Base-by-base conservation (phyloP, 1,139 yeast genomes). In the Candida sp. region DNA sequence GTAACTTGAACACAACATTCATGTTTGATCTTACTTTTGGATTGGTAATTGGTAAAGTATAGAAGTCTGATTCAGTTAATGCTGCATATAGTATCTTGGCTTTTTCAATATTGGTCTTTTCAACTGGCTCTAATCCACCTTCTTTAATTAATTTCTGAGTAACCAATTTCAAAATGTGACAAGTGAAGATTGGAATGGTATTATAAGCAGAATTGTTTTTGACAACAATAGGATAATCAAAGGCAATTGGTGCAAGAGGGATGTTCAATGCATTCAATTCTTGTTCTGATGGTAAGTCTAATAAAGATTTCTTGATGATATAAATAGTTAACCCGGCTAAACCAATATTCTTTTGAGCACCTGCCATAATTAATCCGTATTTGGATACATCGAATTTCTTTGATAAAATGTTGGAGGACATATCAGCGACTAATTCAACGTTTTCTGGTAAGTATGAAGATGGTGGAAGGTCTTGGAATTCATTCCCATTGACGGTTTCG, bases 281-380 rank as follows among this genome's bases (percentile, higher is more conserved):
- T 1, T 70, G 85, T 48, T 83, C 89, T 5, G 80, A 56, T 2
- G 89, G 82, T 51, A 82, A 82, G 30, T 82, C 84, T 44, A 93
- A 69, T 43, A 93, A 75, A 4, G 82, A 61, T 63, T 91, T 91
- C 66, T 87, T 87, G 63, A 91, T 83, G 54, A 93, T 91, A 64
- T 90, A 91, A 50, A 93, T 77, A 15, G 98, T 86, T 53, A 93
- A 79, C 36, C 99, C 99, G 5, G 99, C 98, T 60, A 93, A 73
- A 44, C 99, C 99, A 58, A 93, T 89, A 63, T 93, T 93, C 69
- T 93, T 93, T 68, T 93, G 99, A 19, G 98, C 99, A 47, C 99
- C 99, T n/a, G 95, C 95, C 81, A 70, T 68, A 48, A 93, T 83
- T 37, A 90, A 71, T 42, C 97, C 98, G 58, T 81, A 91, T 63